These are phyloP conservation scores for Extremus antarcticus DNA, from an alignment of 495 filamentous ascomycete species.

Conservation along the genomic window DNA sequence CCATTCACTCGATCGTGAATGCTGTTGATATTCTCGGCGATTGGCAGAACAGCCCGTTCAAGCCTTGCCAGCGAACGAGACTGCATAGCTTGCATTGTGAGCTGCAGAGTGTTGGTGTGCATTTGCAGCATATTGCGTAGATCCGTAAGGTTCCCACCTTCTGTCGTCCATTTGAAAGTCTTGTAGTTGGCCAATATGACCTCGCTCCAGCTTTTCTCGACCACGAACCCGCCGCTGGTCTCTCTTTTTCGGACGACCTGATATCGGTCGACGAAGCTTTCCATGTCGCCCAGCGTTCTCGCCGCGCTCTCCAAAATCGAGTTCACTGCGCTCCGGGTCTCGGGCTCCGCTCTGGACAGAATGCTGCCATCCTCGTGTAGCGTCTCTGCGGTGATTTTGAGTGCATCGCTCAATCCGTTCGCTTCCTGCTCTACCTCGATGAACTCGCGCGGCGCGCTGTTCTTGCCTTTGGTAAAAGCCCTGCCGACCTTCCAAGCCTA, in stretches of 20 bases:
- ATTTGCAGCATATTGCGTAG: conserved; percentile 30
- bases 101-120: conserved; percentile 28
- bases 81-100: conserved; percentile 31
- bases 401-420: conserved; percentile 27
- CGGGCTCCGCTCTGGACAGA: conserved; percentile 23
- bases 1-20: conserved; percentile 25
- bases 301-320: conserved; percentile 26
- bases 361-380: conserved; percentile 30
- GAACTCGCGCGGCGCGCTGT: conserved; percentile 31
- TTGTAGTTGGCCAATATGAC: conserved; percentile 27
- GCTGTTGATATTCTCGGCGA: conserved; percentile 28
- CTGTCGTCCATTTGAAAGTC: conserved; percentile 32
- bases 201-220: conserved; percentile 30
- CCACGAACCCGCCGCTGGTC: conserved; percentile 24
- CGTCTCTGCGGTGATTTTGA: conserved; percentile 32
- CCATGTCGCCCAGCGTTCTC: conserved; percentile 28
- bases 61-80: conserved; percentile 28
- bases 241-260: conserved; percentile 28
- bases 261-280: conserved; percentile 31
- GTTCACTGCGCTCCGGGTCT: conserved; percentile 24
- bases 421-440: conserved; percentile 31
- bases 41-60: conserved; percentile 25
- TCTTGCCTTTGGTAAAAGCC: conserved; percentile 34
- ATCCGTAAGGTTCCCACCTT: conserved; percentile 28
- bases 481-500: conserved; percentile 33